Conservation (phyloP, 805 yeast species). For the Saccharomyces paradoxus region DNA sequence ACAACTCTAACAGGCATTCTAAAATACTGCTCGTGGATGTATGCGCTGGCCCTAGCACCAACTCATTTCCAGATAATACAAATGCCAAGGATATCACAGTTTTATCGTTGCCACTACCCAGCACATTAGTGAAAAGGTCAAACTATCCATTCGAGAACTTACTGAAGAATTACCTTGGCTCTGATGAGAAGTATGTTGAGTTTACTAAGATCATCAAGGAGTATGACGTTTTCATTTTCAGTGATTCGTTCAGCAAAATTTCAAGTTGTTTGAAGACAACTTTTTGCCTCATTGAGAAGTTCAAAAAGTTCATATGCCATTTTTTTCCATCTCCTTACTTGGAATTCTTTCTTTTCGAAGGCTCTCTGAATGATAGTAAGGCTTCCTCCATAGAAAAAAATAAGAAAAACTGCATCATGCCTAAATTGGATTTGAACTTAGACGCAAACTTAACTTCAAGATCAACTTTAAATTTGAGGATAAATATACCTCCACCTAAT, state of each 20-base stretch:
- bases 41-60: not conserved
- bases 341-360: not conserved
- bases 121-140: slow-evolving; percentile 27
- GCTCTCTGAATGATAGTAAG: slow-evolving; percentile 1
- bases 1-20: not conserved
- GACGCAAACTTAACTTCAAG: not conserved
- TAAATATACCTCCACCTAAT: slow-evolving; percentile 14
- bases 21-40: not conserved
- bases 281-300: slow-evolving; percentile 19
- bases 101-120: slow-evolving; percentile 20
- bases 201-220: slow-evolving; percentile 14
- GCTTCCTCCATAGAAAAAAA: not conserved
- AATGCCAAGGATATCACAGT: not conserved
- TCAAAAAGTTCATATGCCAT: slow-evolving; percentile 4
- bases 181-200: slow-evolving; percentile 11
- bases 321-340: not conserved
- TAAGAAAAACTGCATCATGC: not conserved
- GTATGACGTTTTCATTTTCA: slow-evolving; percentile 18
- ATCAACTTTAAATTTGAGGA: slow-evolving; percentile 12
- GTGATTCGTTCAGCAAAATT: slow-evolving; percentile 20
- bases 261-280: slow-evolving; percentile 20
- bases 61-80: not conserved
- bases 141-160: slow-evolving; percentile 23
- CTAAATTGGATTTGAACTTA: not conserved
- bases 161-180: slow-evolving; percentile 16